Conservation (phyloP, 352 stramenopile species). For the Pythium sukuiense region DNA sequence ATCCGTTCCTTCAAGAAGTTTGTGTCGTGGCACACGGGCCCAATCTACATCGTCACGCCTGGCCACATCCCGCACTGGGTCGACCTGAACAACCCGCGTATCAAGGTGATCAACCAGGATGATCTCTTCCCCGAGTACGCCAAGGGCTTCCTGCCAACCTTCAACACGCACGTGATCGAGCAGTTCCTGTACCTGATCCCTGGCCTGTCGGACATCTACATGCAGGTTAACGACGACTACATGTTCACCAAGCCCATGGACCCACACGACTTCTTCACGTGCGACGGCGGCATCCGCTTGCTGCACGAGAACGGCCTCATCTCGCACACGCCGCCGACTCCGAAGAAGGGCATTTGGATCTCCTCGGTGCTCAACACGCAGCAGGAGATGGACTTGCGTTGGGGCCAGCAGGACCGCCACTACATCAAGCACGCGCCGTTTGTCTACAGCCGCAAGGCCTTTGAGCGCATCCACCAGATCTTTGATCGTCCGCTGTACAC, state of each 20-base stretch:
- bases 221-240: conserved; percentile 91
- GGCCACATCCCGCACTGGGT: conserved; percentile 85
- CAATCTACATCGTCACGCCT: conserved; percentile 84
- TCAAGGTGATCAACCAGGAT: conserved; percentile 89
- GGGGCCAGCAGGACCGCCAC: conserved; percentile 72
- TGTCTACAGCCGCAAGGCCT: conserved; percentile 83
- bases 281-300: conserved; percentile 80
- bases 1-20: conserved; percentile 86
- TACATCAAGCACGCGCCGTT: conserved; percentile 91
- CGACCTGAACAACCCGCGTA: conserved; percentile 75
- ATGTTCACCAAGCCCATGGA: conserved; percentile 81
- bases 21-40: conserved; percentile 78
- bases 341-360: conserved; percentile 89
- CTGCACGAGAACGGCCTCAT: conserved; percentile 79
- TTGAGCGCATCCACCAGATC: conserved; percentile 86
- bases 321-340: conserved; percentile 65
- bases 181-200: conserved; percentile 88
- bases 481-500: conserved; percentile 81
- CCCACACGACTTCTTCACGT: conserved; percentile 86
- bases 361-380: conserved; percentile 87
- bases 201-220: conserved; percentile 84
- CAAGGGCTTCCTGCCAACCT: conserved; percentile 78
- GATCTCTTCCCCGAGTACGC: conserved; percentile 82
- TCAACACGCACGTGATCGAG: conserved; percentile 90
- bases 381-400: conserved; percentile 85